Evolutionary conservation across 2,329 filamentous ascomycete species (phyloP).

Genomic region (Beauveria brongniartii): DNA sequence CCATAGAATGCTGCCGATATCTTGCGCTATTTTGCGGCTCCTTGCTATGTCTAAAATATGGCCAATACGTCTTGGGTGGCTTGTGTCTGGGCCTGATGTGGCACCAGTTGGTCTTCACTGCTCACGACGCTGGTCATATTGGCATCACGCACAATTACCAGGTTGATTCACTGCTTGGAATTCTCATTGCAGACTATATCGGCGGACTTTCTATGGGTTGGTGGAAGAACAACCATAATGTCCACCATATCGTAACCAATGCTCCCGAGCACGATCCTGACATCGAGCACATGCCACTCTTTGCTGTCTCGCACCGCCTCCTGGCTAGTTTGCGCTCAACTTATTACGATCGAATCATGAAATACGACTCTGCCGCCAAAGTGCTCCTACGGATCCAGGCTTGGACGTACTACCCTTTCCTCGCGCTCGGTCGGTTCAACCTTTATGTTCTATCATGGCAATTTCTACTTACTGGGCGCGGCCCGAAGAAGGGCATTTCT

Average conservation of each 20-base stretch:
- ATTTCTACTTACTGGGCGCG: conserved; percentile 61
- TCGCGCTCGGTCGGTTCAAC: conserved; percentile 79
- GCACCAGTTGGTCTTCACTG: conserved; percentile 92
- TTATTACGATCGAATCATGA: conserved; percentile 76
- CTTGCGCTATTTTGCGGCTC: conserved; percentile 51
- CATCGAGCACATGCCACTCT: conserved; percentile 84
- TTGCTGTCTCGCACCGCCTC: conserved; percentile 78
- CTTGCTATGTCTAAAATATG: conserved; percentile 50
- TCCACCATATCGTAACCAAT: conserved; percentile 95
- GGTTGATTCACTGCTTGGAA: conserved; percentile 75
- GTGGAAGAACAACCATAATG: conserved; percentile 97
- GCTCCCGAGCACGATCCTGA: conserved; percentile 92
- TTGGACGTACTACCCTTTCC: conserved; percentile 75
- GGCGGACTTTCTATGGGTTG: conserved; percentile 87
- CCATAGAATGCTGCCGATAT: conserved; percentile 67
- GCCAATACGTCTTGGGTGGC: conserved; percentile 63
- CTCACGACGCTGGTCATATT: conserved; percentile 95
- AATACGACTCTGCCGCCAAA: conserved; percentile 67
- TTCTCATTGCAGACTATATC: conserved; percentile 80
- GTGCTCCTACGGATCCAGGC: conserved; percentile 65
- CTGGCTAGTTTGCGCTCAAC: conserved; percentile 65
- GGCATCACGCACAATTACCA: conserved; percentile 90
- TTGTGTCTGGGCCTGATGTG: conserved; percentile 75
- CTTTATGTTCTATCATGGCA: conserved; percentile 76
- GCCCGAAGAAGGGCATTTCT: conserved; percentile 65